Base-by-base conservation (phyloP, 2,329 filamentous ascomycete species). In the Alternaria metachromatica region DNA sequence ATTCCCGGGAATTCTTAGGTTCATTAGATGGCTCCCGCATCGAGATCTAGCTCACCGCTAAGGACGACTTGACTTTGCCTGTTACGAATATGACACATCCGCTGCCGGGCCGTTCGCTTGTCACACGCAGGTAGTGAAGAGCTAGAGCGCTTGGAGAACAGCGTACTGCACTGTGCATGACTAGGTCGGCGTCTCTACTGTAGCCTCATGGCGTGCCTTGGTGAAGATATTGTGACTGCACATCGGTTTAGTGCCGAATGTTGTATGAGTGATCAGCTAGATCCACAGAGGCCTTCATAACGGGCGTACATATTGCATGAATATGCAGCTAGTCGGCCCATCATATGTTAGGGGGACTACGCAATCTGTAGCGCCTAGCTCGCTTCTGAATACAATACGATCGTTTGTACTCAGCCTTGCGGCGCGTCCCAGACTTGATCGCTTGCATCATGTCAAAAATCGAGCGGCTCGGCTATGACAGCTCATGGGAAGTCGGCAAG, bases 191-290 rank as follows among this genome's bases (percentile, higher is more conserved):
- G 51, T 44, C 33, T 62, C 48, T 37, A 55, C 26, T 15, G 45
- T 63, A 60, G 60, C 55, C 60, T 55, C 61, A 60, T 63, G 64
- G 66, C 62, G 37, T 64, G 55, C 58, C 64, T 62, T 55, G 23
- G 26, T 28, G 45, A 56, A 25, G 62, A 26, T 54, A 49, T 33
- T 51, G 45, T 58, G 55, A 59, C 56, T 50, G 65, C 63, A 62
- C 55, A 37, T 64, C 63, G 64, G 41, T 55, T 53, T 30, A 62
- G 62, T 57, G 53, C 53, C 55, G 37, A 23, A 44, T 50, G 56
- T 55, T 56, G 44, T 53, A 44, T 45, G 26, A 43, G 25, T 58
- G 59, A 59, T 64, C 63, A 66, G 55, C 55, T 55, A 51, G 50
- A 59, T 57, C 33, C 21, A 20, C 15, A 45, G 33, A 48, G 58